A percentile compares a stretch with the other conserved stretches of the same genome.
Conservation (phyloP, 2,329 filamentous ascomycete species). For the Neofusicoccum parvum region DNA sequence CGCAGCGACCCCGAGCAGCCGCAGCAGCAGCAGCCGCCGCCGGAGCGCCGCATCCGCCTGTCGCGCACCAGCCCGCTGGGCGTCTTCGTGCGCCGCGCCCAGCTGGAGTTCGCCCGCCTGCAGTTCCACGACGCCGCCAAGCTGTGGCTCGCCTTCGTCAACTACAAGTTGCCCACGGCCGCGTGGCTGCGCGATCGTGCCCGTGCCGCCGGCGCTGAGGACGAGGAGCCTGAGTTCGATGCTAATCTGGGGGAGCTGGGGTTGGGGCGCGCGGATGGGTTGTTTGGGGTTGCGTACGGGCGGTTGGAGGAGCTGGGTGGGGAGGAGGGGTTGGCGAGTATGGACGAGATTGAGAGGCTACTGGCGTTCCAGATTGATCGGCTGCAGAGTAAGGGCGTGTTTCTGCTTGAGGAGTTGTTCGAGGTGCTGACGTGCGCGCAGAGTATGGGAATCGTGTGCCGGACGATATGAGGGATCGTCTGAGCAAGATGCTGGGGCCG, state of each 20-base stretch:
- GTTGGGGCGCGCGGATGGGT: constrained; percentile 52
- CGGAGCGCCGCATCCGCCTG: constrained; percentile 57
- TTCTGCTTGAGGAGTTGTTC: too few species aligned
- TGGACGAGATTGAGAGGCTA: constrained; percentile 77
- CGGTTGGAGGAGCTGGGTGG: constrained; percentile 33
- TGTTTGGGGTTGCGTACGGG: constrained; percentile 56
- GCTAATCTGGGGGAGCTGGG: constrained; percentile 63
- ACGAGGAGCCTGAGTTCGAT: constrained; percentile 49
- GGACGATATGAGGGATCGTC: constrained; percentile 68
- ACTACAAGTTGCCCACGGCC: constrained; percentile 76
- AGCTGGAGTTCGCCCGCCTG: constrained; percentile 77
- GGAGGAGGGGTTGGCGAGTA: constrained; percentile 59
- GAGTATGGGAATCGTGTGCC: constrained; percentile 79
- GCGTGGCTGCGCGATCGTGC: constrained; percentile 55
- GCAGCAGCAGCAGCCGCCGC: constrained; percentile 44
- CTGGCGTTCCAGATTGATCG: constrained; percentile 87
- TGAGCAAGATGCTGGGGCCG: constrained; percentile 68
- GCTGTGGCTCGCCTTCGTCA: constrained; percentile 81
- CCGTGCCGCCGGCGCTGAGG: constrained; percentile 19
- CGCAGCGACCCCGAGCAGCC: constrained; percentile 51
- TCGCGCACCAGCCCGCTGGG: constrained; percentile 79
- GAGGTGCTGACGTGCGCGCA: constrained; percentile 34
- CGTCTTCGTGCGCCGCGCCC: constrained; percentile 73
- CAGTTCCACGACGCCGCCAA: constrained; percentile 77
- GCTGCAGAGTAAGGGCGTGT: constrained; percentile 66